phyloP scores from a whole-genome alignment of 768 basidiomycete genomes.

The Tricholoma bakamatsutake region DNA sequence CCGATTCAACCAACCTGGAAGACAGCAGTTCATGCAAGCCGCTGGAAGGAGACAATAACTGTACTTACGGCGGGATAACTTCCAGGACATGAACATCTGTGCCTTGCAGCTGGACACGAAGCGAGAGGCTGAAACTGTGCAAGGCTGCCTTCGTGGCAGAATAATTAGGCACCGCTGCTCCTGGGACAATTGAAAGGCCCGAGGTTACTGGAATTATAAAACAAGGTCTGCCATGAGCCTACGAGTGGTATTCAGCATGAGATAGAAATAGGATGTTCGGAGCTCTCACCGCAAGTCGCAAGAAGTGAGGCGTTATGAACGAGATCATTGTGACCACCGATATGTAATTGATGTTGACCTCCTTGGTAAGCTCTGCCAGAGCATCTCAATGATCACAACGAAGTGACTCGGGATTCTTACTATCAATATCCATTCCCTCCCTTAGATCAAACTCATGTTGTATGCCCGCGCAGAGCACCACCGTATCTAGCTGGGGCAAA shows the following conservation, averaged over 20 bases:
- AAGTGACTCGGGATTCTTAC: constrained; percentile 21
- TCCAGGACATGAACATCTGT: constrained; percentile 52
- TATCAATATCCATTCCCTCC: constrained; percentile 34
- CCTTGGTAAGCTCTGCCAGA: constrained; percentile 33
- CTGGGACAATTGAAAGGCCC: constrained; percentile 42
- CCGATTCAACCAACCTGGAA: constrained; percentile 51
- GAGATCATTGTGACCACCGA: constrained; percentile 43
- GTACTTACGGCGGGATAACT: constrained; percentile 50
- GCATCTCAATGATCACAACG: not conserved
- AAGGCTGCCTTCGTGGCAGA: constrained; percentile 55
- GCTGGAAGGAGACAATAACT: not conserved
- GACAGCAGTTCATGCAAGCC: not conserved
- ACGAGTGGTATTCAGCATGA: not conserved
- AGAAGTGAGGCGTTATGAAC: constrained; percentile 48
- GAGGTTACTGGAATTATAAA: constrained; percentile 50
- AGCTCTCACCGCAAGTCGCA: constrained; percentile 41
- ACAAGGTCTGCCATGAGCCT: constrained; percentile 41
- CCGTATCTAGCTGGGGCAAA: constrained; percentile 42
- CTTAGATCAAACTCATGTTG: constrained; percentile 45
- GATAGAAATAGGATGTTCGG: not conserved
- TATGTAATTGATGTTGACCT: constrained; percentile 51
- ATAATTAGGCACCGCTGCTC: constrained; percentile 40
- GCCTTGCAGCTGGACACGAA: constrained; percentile 39
- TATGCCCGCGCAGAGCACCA: constrained; percentile 48
- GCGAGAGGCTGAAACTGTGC: constrained; percentile 43